These are phyloP conservation scores for Tolypocladium album DNA, from an alignment of 2,329 filamentous ascomycete species.

Conservation along the genomic window DNA sequence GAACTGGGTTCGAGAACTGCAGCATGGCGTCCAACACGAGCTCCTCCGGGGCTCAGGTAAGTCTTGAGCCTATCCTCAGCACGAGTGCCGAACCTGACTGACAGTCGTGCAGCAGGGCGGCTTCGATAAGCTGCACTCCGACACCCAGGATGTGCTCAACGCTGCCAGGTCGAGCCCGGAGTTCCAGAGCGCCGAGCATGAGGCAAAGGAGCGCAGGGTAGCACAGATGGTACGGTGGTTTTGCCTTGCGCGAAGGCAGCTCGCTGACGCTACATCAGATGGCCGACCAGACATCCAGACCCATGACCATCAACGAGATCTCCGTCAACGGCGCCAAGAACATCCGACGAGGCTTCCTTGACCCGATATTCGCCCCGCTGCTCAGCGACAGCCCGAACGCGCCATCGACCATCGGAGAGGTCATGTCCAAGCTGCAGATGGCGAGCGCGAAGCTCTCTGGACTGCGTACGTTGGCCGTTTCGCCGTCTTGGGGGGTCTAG, in stretches of 20 bases:
- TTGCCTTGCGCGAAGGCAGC: background rate
- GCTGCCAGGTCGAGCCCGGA: conserved; percentile 27
- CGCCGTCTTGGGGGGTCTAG: conserved; percentile 7
- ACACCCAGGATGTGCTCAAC: conserved; percentile 24
- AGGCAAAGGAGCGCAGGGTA: conserved; percentile 27
- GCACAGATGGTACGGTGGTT: conserved; percentile 21
- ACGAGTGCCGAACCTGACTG: background rate
- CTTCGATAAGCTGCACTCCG: conserved; percentile 28
- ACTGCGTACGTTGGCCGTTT: conserved; percentile 52
- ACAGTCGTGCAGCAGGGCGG: conserved; percentile 17
- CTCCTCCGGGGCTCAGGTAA: conserved; percentile 18
- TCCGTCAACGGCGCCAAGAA: conserved; percentile 72
- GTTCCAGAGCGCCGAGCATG: conserved; percentile 24
- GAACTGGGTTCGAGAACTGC: conserved; percentile 3
- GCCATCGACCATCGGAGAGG: conserved; percentile 70
- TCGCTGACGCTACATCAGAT: conserved; percentile 18
- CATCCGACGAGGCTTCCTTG: conserved; percentile 75
- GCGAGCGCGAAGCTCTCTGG: conserved; percentile 65
- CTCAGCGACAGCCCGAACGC: conserved; percentile 56
- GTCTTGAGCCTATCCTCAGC: conserved; percentile 3
- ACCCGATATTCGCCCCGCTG: conserved; percentile 69
- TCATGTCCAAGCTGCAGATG: conserved; percentile 59
- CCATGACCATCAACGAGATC: conserved; percentile 79
- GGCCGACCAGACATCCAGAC: conserved; percentile 70
- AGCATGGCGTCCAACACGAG: conserved; percentile 22